Conservation (phyloP, 768 basidiomycete species). For the Macrolepiota albuminosa region DNA sequence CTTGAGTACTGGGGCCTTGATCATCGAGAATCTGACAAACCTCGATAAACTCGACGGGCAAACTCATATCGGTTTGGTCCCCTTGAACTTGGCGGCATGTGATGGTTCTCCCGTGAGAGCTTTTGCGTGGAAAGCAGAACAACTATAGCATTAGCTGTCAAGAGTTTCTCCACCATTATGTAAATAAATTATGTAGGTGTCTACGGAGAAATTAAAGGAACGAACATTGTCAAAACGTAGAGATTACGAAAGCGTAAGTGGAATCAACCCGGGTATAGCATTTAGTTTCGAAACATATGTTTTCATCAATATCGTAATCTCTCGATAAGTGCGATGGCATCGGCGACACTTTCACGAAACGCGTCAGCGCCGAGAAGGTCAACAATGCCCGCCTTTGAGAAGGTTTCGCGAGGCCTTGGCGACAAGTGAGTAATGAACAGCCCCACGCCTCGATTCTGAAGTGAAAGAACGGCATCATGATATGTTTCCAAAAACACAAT, state of each 20-base stretch:
- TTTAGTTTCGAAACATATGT: not conserved
- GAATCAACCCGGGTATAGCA: not conserved
- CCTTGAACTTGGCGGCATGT: conserved; percentile 49
- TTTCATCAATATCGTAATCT: conserved; percentile 12
- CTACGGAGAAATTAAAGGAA: not conserved
- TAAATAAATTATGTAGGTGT: not conserved
- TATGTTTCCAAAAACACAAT: not conserved
- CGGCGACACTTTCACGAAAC: conserved; percentile 45
- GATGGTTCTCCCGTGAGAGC: conserved; percentile 76
- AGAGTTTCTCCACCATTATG: not conserved
- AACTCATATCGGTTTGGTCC: conserved; percentile 47
- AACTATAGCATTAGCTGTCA: conserved; percentile 2
- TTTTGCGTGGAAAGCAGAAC: conserved; percentile 38
- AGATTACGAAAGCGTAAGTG: not conserved
- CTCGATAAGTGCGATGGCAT: conserved; percentile 43
- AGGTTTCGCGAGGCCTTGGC: conserved; percentile 32
- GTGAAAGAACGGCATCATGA: not conserved
- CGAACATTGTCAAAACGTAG: not conserved
- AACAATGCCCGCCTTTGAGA: conserved; percentile 47
- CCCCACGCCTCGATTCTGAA: conserved; percentile 45
- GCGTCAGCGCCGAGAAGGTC: conserved; percentile 44
- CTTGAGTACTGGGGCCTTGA: conserved; percentile 56
- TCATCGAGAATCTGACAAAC: conserved; percentile 67
- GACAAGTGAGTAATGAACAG: conserved; percentile 50
- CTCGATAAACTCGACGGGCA: conserved; percentile 35